Percentiles rank a stretch among this genome's conserved stretches.
Evolutionary conservation across 495 filamentous ascomycete genomes (phyloP).

Genomic region (Aspergillus bridgeri): DNA sequence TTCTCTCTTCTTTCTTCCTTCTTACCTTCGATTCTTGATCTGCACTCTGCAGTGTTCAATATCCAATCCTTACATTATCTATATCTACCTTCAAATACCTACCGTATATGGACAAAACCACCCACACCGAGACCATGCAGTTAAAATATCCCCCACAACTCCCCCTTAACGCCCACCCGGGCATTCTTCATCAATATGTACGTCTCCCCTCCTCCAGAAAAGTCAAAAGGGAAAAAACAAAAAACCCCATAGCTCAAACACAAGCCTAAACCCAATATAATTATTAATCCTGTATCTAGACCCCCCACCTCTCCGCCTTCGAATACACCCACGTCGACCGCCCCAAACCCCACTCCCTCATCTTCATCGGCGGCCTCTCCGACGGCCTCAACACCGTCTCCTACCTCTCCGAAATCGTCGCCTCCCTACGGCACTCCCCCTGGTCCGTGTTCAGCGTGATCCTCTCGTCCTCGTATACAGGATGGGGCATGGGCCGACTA

Average conservation of each 20-base stretch:
- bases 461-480: constrained; percentile 62
- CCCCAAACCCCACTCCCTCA: constrained; percentile 58
- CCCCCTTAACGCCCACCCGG: constrained; percentile 13
- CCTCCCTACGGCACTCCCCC: constrained; percentile 51
- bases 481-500: constrained; percentile 70
- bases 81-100: no score
- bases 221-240: neutral
- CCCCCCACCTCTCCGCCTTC: constrained; percentile 54
- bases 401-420: constrained; percentile 54
- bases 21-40: no score
- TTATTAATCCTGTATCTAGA: constrained; percentile 27
- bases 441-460: constrained; percentile 65
- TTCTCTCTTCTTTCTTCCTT: no score
- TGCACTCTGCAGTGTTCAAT: no score
- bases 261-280: neutral
- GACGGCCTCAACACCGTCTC: constrained; percentile 71
- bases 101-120: no score
- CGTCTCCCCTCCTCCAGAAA: neutral
- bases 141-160: neutral
- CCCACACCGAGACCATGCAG: neutral
- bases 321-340: constrained; percentile 44
- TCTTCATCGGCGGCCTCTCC: constrained; percentile 82
- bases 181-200: constrained; percentile 42
- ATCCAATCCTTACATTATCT: no score
- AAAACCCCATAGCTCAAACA: neutral